Base-by-base conservation (phyloP, 2,329 filamentous ascomycete genomes). In the Penicillium griseofulvum region DNA sequence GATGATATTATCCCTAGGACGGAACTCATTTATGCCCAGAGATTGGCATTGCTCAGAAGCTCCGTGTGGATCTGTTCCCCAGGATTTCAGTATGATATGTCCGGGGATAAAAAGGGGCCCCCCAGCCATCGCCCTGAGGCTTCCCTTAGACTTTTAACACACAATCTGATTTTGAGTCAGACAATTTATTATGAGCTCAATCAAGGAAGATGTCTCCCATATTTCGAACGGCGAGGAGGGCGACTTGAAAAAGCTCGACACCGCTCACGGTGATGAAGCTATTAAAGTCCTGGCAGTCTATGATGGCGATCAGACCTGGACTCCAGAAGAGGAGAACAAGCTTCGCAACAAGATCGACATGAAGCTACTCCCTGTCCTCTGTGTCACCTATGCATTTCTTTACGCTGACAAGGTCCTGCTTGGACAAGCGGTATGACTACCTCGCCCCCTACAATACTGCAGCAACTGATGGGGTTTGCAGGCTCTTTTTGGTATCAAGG, bases 361-460 rank as follows among this genome's bases (percentile, higher is more conserved):
- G 6, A 47, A 47, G 9, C 19, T 47, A 1, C 16, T 47, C 16
- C 76, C 78, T 0, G 71, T 81, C 16, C 69, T 81, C 0, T 78
- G 76, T 52, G 60, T 73, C 7, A 80, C 77, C 0, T 80, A 79
- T 55, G 73, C 69, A 0, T 65, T 80, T 17, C 77, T 80, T 58
- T 80, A 80, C 54, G 79, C 80, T 42, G 78, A 80, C 58, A 80
- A 82, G 62, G 79, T 80, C 2, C 82, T 83, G 76, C 65, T 83
- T 16, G 78, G 75, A 1, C 80, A 83, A 60, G 81, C 81, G 43
- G 79, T 56, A 53, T 46, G 14, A 11, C 79, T 54, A 64, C 78
- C 0, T 79, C 78, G 52, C 76, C 76, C 1, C 61, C 79, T 12
- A 17, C 16, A 17, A 5, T 14, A 17, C 2, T 17, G 2, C 33